These are phyloP conservation scores for Pseudogymnoascus sp. DNA, from an alignment of 2,329 filamentous ascomycete genomes.

Conservation along the genomic window DNA sequence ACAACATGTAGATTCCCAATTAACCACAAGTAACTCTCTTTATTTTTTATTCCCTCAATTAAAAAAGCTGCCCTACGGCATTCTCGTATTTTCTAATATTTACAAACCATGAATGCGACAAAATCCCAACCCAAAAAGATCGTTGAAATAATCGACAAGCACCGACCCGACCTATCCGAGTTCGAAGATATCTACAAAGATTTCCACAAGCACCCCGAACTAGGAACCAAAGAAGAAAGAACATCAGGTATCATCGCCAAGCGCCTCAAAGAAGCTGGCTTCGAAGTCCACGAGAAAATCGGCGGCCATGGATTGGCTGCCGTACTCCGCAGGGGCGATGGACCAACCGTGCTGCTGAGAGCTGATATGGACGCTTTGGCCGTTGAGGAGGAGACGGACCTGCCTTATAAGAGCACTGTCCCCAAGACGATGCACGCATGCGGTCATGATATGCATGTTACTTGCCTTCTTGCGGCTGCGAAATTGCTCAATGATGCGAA, in stretches of 20 bases:
- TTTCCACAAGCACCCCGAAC: background rate
- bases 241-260: background rate
- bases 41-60: background rate
- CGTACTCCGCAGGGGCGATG: background rate
- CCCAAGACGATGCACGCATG: constrained; percentile 26
- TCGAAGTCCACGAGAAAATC: background rate
- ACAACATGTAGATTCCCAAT: background rate
- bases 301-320: background rate
- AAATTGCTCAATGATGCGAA: constrained; percentile 35
- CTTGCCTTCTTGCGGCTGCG: constrained; percentile 41
- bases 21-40: background rate
- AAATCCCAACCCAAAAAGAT: background rate
- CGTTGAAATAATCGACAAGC: background rate
- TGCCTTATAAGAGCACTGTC: background rate
- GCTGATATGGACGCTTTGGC: background rate
- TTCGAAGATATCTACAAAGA: background rate
- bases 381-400: background rate
- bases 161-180: background rate
- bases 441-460: constrained; percentile 49
- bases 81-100: background rate
- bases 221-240: background rate
- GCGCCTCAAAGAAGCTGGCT: background rate
- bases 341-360: background rate
- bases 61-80: background rate
- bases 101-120: background rate